These are phyloP conservation scores for Phytopythium cucurbitacearum DNA, from an alignment of 352 stramenopile species.

Conservation along the genomic window DNA sequence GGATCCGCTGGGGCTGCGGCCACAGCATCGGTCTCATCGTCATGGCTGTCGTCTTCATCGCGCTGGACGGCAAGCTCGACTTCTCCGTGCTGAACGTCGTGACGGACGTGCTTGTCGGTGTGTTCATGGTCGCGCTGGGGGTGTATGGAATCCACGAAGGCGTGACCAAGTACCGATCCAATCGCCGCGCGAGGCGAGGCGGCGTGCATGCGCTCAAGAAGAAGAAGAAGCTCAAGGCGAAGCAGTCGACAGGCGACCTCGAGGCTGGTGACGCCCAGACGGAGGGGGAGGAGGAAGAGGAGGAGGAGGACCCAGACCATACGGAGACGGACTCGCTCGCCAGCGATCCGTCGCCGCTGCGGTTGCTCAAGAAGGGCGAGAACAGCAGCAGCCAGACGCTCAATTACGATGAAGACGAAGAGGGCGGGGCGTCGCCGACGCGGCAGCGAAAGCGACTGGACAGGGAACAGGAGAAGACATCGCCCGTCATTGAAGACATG, in stretches of 20 bases:
- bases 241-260: slow-evolving; percentile 7
- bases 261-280: slow-evolving; percentile 2
- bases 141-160: slow-evolving; percentile 68
- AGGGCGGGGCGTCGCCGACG: slow-evolving; percentile 12
- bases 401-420: slow-evolving; percentile 10
- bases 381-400: slow-evolving; percentile 9
- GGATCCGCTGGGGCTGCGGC: slow-evolving; percentile 86
- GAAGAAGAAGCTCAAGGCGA: slow-evolving; percentile 11
- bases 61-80: slow-evolving; percentile 45
- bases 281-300: slow-evolving; percentile 11
- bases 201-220: slow-evolving; percentile 8
- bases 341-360: slow-evolving; percentile 14
- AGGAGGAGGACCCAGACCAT: slow-evolving; percentile 15
- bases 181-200: slow-evolving; percentile 13
- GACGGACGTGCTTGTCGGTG: slow-evolving; percentile 56
- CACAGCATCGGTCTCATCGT: slow-evolving; percentile 82
- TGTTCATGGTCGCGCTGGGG: slow-evolving; percentile 60
- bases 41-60: slow-evolving; percentile 65
- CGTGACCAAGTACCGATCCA: slow-evolving; percentile 38
- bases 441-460: slow-evolving; percentile 18
- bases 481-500: slow-evolving; percentile 6
- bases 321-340: slow-evolving; percentile 28
- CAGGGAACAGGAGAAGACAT: slow-evolving; percentile 5
- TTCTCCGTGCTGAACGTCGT: slow-evolving; percentile 51
- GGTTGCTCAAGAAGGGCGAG: slow-evolving; percentile 9